A percentile compares a stretch with the other conserved stretches of the same genome.
Conservation (phyloP, 805 yeast species). For the Hanseniaspora taiwanica region DNA sequence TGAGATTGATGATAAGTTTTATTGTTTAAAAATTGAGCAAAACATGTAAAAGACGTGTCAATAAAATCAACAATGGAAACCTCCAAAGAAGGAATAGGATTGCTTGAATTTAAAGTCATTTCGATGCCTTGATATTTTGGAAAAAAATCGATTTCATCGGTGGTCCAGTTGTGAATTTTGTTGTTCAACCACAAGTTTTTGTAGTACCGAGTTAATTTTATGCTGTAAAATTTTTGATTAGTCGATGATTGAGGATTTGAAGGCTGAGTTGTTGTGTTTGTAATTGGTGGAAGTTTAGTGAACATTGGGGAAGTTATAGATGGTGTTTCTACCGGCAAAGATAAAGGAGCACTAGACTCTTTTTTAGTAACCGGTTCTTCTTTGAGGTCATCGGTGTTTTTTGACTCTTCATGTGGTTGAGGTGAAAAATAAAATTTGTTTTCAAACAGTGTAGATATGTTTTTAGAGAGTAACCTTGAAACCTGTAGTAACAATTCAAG, state of each 20-base stretch:
- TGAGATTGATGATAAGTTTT: slow-evolving; percentile 25
- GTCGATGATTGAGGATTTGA: slow-evolving; percentile 2
- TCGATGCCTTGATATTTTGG: slow-evolving; percentile 21
- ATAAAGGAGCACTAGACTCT: too few relatives aligned
- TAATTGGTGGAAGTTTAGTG: slow-evolving; percentile 15
- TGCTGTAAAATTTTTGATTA: slow-evolving; percentile 14
- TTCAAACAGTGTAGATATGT: too few relatives aligned
- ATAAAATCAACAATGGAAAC: slow-evolving; percentile 17
- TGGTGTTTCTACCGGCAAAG: slow-evolving; percentile 11
- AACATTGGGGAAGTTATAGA: slow-evolving; percentile 19
- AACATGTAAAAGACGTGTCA: slow-evolving; percentile 29
- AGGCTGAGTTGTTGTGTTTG: slow-evolving; percentile 7
- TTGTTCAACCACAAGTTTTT: slow-evolving; percentile 28
- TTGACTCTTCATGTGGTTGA: too few relatives aligned
- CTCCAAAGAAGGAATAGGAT: slow-evolving; percentile 13
- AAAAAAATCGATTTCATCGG: slow-evolving; percentile 20
- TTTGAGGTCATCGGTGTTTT: too few relatives aligned
- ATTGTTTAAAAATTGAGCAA: slow-evolving; percentile 32
- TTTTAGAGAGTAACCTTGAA: too few relatives aligned
- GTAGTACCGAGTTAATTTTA: slow-evolving; percentile 20
- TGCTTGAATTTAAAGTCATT: slow-evolving; percentile 19
- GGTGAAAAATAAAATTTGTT: too few relatives aligned
- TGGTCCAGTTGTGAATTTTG: slow-evolving; percentile 25
- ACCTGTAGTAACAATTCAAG: neutral
- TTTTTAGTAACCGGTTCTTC: too few relatives aligned